These are phyloP conservation scores for Peronospora destructor DNA, from an alignment of 352 stramenopile species.

Conservation along the genomic window DNA sequence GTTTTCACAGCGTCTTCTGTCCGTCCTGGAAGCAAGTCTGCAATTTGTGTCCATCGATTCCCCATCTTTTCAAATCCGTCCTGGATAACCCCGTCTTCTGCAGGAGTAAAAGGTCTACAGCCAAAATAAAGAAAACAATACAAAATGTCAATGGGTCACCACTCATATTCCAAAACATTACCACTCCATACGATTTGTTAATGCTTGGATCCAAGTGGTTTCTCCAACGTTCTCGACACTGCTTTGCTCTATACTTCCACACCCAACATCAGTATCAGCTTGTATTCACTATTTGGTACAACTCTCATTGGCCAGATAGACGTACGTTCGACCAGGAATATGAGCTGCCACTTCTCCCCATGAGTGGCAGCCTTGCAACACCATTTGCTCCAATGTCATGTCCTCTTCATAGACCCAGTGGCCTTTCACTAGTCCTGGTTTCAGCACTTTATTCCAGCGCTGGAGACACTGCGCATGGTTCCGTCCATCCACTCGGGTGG, in stretches of 20 bases:
- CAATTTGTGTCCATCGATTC: constrained; percentile 93
- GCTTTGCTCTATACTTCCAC: constrained; percentile 72
- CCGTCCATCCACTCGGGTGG: constrained; percentile 44
- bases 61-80: constrained; percentile 86
- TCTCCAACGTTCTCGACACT: constrained; percentile 93
- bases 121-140: constrained; percentile 3
- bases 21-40: constrained; percentile 73
- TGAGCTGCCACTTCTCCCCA: constrained; percentile 58
- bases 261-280: constrained; percentile 23
- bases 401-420: constrained; percentile 91
- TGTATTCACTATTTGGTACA: neutral
- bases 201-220: constrained; percentile 94
- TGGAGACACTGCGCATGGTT: constrained; percentile 75
- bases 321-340: constrained; percentile 59
- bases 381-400: constrained; percentile 74
- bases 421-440: constrained; percentile 87
- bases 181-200: constrained; percentile 57
- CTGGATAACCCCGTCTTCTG: constrained; percentile 93
- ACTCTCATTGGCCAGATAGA: neutral
- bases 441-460: constrained; percentile 85
- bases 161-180: neutral
- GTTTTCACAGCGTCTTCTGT: constrained; percentile 87
- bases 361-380: constrained; percentile 62
- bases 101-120: constrained; percentile 64
- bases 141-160: neutral